Evolutionary conservation across 345 rosid species (phyloP), one percentile per base, ranked within the genome.

Genomic region (Arabidopsis suecica): DNA sequence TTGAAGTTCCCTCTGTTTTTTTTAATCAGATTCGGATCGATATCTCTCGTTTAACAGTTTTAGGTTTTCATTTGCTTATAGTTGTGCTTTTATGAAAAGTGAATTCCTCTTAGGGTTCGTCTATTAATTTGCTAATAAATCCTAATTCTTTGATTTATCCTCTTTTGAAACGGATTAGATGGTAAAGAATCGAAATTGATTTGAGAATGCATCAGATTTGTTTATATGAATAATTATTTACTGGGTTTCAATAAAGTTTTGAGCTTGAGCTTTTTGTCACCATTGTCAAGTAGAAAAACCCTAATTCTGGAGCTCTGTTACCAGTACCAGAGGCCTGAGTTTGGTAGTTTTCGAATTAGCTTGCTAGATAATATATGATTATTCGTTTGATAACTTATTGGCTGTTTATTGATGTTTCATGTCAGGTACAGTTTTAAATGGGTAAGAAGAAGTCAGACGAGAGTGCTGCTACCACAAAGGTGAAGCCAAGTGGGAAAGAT

Each of bases 391-490:
- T 60, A 5, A 60, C 68, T 67, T 45, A 68, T 32, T 1, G 28
- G 18, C 0, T 18, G 32, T 28, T 28, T 28, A 23, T 62, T 56
- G 14, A 48, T 77, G 54, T 58, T 40, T 30, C 13, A 54, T 42
- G 37, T 18, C 79, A 79, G 65, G 28, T 76, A 45, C 59, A 61
- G 51, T 36, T 57, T 67, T 40, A 61, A 22, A 93, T 93, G 97
- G 97, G 96, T 50, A 93, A 79, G 86, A 93, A 85, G 83, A 91
- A 88, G 71, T 41, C 74, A 0, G 96, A 88, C 34, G 96, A 89
- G 37, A 71, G 78, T 71, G 86, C 70, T 8, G 78, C 81, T 49
- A 44, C 83, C 53, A 1, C 72, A 0, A 93, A 93, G 66, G 77
- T 66, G 20, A 90, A 88, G 78, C 67, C 84, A 34, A 74, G 80